These are phyloP conservation scores for Thraustochytrium striatum DNA, from an alignment of 352 stramenopile genomes.

Conservation along the genomic window DNA sequence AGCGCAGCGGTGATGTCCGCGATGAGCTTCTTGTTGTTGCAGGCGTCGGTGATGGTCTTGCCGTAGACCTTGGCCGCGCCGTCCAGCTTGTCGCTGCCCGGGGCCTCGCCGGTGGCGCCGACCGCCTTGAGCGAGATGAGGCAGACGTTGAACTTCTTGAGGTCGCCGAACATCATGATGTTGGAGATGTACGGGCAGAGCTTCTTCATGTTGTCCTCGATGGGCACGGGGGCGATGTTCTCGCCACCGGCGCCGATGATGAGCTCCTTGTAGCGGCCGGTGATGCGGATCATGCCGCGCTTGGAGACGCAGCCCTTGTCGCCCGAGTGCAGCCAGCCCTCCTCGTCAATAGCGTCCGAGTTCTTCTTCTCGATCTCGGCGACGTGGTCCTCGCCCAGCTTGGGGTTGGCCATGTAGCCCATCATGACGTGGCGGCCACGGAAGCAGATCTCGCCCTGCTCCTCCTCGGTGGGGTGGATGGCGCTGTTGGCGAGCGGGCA, in stretches of 20 bases:
- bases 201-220: constrained; percentile 84
- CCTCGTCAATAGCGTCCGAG: constrained; percentile 74
- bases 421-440: constrained; percentile 83
- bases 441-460: constrained; percentile 88
- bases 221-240: constrained; percentile 86
- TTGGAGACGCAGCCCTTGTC: constrained; percentile 77
- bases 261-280: constrained; percentile 90
- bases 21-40: constrained; percentile 64
- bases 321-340: constrained; percentile 87
- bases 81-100: constrained; percentile 63
- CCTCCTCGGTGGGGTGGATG: constrained; percentile 71
- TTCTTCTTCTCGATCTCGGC: constrained; percentile 62
- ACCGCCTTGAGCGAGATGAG: constrained; percentile 80
- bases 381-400: constrained; percentile 59
- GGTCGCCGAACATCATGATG: constrained; percentile 84
- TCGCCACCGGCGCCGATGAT: constrained; percentile 89
- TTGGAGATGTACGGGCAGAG: constrained; percentile 78
- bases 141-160: constrained; percentile 78
- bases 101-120: constrained; percentile 61
- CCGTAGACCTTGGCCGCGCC: constrained; percentile 64
- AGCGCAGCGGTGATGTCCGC: constrained; percentile 71
- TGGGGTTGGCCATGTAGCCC: constrained; percentile 90
- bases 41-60: constrained; percentile 67
- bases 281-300: constrained; percentile 87
- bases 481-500: constrained; percentile 45